Base-by-base conservation (phyloP, 805 yeast species). In the Yamadazyma endophytica region DNA sequence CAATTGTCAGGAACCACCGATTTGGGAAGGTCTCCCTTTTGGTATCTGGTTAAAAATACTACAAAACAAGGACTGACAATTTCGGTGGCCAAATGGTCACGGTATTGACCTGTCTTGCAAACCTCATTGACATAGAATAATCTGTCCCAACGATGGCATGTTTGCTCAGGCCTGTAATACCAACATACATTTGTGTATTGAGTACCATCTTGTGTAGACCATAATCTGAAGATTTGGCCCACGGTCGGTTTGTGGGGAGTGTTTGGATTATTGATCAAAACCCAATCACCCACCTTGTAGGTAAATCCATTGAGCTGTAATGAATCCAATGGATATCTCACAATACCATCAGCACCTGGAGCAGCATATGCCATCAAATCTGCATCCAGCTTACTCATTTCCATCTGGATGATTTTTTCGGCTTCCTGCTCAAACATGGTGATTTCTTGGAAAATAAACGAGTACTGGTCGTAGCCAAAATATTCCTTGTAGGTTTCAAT, bases 151-250 rank as follows among this genome's bases (percentile, higher is more conserved):
- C 94, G 75, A 58, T 92, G 98, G 26, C 92, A 95, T 0, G 98
- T 92, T 69, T 94, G 97, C 56, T 92, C 97, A 1, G 98, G 96
- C 46, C 97, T 77, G 50, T 86, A 82, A 59, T 90, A 92, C 98
- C 97, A 92, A 65, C 97, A 92, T 23, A 86, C 95, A 54, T 92
- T 90, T 51, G 89, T 74, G 78, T 89, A 89, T 39, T 81, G 75
- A 47, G 80, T 79, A 7, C 77, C 75, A 33, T 89, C 94, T 42
- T 88, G 94, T n/a, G 77, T 70, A 37, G 80, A 77, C 98, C 98
- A 92, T 39, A 92, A 74, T 49, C 96, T 74, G 64, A 90, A 92
- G 17, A 92, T 75, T 58, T 92, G 98, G 11, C 94, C 96, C 21
- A 88, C 85, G 13, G 89, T 89, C 11, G 98, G 97, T 54, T 85